Evolutionary conservation across 2,329 filamentous ascomycete species (phyloP), one percentile per base, ranked within the genome.

Genomic region (Myriosclerotinia scirpicola): DNA sequence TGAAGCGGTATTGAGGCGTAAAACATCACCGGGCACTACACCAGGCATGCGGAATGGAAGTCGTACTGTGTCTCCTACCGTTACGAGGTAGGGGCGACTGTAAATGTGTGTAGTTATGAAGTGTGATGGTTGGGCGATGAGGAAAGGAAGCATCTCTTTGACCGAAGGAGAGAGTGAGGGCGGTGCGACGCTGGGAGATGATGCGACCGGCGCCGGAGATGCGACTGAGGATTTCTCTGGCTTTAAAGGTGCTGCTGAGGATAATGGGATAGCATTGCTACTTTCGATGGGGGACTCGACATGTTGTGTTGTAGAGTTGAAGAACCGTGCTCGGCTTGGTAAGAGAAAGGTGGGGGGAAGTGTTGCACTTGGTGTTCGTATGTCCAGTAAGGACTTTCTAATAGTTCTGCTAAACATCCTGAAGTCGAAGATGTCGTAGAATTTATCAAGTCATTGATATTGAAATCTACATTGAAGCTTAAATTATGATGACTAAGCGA

Each of bases 1-100:
- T 52, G 87, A 89, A 34, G 93, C 95, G 66, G 93, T 89, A 80
- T 97, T 94, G 67, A 99, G 84, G 8, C 93, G 90, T 68, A 99
- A 83, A 48, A 96, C 82, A 76, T 98, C 94, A 40, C 95, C 95
- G 0, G 93, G 89, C 9, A 84, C 80, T 6, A 92, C 90, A 36
- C 85, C 87, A 3, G 88, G 86, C 87, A 95, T 92, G 73, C 85
- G 85, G 81, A 93, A 93, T 7, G 91, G 91, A 63, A 95, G 86
- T 46, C 90, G 90, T 61, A 95, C 79, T 68, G 84, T 82, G 80
- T 95, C 91, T 71, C 91, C 91, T 54, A 83, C 81, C 8, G 90
- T 93, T 71, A 95, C 84, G 42, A 95, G 89, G 81, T 94, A 95
- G 8, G 90, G 90, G 64, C 85, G 86, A 40, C 87, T 90, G 79